These are phyloP conservation scores for Acidomyces sp. DNA, from an alignment of 495 filamentous ascomycete genomes.

Conservation along the genomic window DNA sequence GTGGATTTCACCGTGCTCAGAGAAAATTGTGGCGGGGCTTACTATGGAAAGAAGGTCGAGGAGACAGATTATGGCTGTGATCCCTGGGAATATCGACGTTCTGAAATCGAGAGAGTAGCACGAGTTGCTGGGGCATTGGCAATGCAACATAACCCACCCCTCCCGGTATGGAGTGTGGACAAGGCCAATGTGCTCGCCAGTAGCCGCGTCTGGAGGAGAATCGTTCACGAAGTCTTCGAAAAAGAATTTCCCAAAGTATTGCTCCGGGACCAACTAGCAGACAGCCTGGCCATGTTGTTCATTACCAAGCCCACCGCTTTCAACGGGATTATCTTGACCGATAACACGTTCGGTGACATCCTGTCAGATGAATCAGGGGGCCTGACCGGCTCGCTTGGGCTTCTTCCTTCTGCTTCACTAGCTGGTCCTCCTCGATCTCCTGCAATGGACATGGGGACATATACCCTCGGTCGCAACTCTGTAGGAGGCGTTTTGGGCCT, in stretches of 20 bases:
- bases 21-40: slow-evolving; percentile 42
- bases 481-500: slow-evolving; percentile 31
- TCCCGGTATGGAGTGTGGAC: slow-evolving; percentile 33
- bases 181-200: slow-evolving; percentile 42
- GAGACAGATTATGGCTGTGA: slow-evolving; percentile 32
- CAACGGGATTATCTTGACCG: slow-evolving; percentile 38
- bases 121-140: slow-evolving; percentile 37
- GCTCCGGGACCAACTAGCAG: slow-evolving; percentile 37
- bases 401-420: slow-evolving; percentile 38
- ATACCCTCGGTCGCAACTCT: slow-evolving; percentile 16
- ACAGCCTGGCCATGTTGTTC: slow-evolving; percentile 38
- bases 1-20: slow-evolving; percentile 39
- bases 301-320: slow-evolving; percentile 36
- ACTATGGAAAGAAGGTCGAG: slow-evolving; percentile 40
- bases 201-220: slow-evolving; percentile 37
- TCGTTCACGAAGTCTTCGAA: slow-evolving; percentile 35
- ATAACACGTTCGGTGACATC: slow-evolving; percentile 43
- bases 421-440: slow-evolving; percentile 31
- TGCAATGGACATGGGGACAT: slow-evolving; percentile 1
- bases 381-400: slow-evolving; percentile 37
- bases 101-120: slow-evolving; percentile 38
- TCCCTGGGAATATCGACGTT: slow-evolving; percentile 34
- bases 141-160: slow-evolving; percentile 33
- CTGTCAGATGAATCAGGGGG: slow-evolving; percentile 39
- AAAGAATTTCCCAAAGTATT: slow-evolving; percentile 38